These are phyloP conservation scores for Apiospora kogelbergensis DNA, from an alignment of 2,329 filamentous ascomycete species.

Conservation along the genomic window DNA sequence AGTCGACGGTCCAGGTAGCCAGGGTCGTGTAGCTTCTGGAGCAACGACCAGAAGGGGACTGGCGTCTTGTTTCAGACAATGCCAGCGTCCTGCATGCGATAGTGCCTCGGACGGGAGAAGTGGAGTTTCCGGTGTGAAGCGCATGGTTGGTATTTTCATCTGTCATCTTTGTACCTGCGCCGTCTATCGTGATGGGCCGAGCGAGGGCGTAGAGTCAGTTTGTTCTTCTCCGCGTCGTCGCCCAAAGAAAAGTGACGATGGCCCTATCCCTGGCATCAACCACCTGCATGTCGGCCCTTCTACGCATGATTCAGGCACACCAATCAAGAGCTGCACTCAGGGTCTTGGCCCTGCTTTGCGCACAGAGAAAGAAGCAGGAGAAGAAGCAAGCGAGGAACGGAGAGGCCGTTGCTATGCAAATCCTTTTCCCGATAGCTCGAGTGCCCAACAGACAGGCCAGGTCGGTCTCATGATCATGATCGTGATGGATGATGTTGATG, in stretches of 20 bases:
- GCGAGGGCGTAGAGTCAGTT: not conserved
- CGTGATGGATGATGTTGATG: not conserved
- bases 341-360: constrained; percentile 15
- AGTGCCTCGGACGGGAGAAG: not conserved
- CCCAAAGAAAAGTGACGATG: constrained; percentile 15
- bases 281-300: constrained; percentile 15
- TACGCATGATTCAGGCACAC: constrained; percentile 23
- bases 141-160: not conserved
- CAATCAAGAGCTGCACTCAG: constrained; percentile 17
- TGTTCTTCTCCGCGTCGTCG: constrained; percentile 9
- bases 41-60: not conserved
- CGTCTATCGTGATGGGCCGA: constrained; percentile 1
- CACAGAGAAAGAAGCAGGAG: constrained; percentile 16
- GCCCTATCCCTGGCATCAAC: constrained; percentile 16
- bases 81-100: constrained; percentile 4
- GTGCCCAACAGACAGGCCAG: not conserved
- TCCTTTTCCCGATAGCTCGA: not conserved
- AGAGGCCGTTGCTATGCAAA: not conserved
- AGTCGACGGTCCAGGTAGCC: constrained; percentile 18
- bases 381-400: constrained; percentile 5
- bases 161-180: not conserved
- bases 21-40: not conserved
- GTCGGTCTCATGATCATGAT: not conserved
- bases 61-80: constrained; percentile 10
- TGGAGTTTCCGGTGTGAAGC: not conserved